Percentiles rank a stretch among this genome's conserved stretches.
Evolutionary conservation across 805 yeast genomes (phyloP).

Genomic region (Kodamaea leandrae): DNA sequence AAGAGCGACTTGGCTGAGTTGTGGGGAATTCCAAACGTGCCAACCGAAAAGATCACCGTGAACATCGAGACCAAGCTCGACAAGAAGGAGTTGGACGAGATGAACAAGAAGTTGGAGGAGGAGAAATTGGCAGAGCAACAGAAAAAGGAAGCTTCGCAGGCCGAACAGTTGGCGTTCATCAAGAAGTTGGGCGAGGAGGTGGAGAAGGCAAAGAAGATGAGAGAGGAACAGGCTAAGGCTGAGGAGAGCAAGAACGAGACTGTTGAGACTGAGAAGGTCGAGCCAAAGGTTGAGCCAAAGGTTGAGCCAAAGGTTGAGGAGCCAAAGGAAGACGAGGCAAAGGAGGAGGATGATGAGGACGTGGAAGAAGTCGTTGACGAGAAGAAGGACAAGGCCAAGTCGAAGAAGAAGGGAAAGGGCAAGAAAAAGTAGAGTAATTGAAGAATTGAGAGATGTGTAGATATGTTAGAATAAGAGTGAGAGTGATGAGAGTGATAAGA

Average conservation of each 20-base stretch:
- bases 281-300: too few species aligned
- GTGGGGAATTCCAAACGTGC: slow-evolving; percentile 31
- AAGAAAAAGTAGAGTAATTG: background rate
- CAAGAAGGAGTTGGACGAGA: slow-evolving; percentile 4
- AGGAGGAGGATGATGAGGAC: background rate
- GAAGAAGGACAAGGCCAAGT: background rate
- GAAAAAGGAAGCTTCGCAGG: background rate
- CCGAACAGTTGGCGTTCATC: too few species aligned
- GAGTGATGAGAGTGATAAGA: too few species aligned
- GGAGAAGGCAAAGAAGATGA: background rate
- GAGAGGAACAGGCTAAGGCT: too few species aligned
- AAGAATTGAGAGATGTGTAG: background rate
- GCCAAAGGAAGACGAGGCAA: background rate
- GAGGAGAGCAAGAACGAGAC: too few species aligned
- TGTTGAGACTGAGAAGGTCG: too few species aligned
- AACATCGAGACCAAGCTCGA: slow-evolving; percentile 6
- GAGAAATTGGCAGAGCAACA: background rate
- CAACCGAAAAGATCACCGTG: slow-evolving; percentile 6
- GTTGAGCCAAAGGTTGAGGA: background rate
- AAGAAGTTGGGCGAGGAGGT: slow-evolving; percentile 3
- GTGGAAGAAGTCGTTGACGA: background rate
- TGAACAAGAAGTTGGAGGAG: slow-evolving; percentile 4
- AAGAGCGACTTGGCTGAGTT: slow-evolving; percentile 29
- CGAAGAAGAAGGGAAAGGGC: slow-evolving; percentile 4
- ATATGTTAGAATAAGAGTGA: background rate